Conservation (phyloP, 495 filamentous ascomycete genomes). For the Chaetomium cochliodes region DNA sequence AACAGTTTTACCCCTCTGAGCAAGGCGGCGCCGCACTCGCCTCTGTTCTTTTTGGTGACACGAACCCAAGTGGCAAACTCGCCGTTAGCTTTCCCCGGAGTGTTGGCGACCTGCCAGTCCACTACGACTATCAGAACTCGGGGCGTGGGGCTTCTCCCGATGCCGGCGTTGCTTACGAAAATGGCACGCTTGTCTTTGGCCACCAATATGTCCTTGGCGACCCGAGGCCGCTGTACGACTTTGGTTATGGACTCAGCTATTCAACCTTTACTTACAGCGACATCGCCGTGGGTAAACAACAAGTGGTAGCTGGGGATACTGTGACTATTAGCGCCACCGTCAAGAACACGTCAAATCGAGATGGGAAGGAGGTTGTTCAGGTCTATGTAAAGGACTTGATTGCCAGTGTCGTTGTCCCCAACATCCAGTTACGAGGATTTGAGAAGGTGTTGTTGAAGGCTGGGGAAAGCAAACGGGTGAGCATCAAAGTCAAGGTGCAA, state of each 20-base stretch:
- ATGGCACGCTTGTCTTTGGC: conserved; percentile 63
- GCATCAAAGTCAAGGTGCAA: conserved; percentile 51
- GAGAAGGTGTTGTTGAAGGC: conserved; percentile 62
- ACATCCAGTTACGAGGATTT: conserved; percentile 66
- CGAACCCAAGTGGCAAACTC: conserved; percentile 73
- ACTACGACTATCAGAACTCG: conserved; percentile 70
- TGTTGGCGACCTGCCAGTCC: conserved; percentile 64
- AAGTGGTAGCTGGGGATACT: conserved; percentile 48
- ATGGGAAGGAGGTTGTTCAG: conserved; percentile 68
- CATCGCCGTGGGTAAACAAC: conserved; percentile 47
- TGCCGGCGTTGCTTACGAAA: conserved; percentile 47
- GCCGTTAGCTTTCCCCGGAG: conserved; percentile 59
- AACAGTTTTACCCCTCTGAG: conserved; percentile 72
- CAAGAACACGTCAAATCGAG: conserved; percentile 54
- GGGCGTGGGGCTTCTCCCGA: conserved; percentile 50
- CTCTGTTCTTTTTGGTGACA: conserved; percentile 78
- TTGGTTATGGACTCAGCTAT: conserved; percentile 69
- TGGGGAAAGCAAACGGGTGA: conserved; percentile 57
- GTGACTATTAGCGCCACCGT: conserved; percentile 58
- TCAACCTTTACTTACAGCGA: conserved; percentile 58
- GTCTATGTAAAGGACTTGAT: conserved; percentile 63
- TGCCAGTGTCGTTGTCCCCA: conserved; percentile 62
- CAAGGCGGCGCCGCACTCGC: conserved; percentile 75
- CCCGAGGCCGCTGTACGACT: conserved; percentile 60
- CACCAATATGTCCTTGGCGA: conserved; percentile 63